These are phyloP conservation scores for Peniophora sp. DNA, from an alignment of 1,284 basidiomycete species.

Conservation along the genomic window DNA sequence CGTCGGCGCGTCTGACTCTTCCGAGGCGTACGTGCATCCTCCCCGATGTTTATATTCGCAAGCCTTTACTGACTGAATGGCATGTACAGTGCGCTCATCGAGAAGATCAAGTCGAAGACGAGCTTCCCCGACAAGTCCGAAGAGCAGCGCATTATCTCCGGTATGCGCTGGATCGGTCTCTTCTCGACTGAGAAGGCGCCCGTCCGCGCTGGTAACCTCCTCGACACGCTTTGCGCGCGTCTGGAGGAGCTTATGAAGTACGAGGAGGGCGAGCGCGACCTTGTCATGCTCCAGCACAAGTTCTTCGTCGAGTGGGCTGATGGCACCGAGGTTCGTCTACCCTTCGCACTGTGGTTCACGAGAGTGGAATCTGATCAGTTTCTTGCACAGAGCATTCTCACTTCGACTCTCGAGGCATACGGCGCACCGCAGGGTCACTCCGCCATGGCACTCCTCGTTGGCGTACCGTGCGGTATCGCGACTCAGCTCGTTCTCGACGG, in stretches of 20 bases:
- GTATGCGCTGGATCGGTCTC: slow-evolving; percentile 90
- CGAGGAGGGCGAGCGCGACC: slow-evolving; percentile 85
- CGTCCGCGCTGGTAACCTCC: slow-evolving; percentile 70
- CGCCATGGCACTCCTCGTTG: slow-evolving; percentile 92
- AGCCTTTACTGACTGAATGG: slow-evolving; percentile 7
- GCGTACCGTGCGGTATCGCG: slow-evolving; percentile 92
- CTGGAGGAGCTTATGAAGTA: slow-evolving; percentile 93
- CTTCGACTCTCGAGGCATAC: slow-evolving; percentile 90
- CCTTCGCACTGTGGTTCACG: slow-evolving; percentile 5
- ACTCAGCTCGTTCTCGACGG: slow-evolving; percentile 79
- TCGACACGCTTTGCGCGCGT: slow-evolving; percentile 91
- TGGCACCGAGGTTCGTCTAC: slow-evolving; percentile 54
- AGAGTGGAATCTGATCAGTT: not conserved
- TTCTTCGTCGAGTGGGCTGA: slow-evolving; percentile 85
- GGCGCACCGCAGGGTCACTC: slow-evolving; percentile 79
- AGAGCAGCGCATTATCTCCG: slow-evolving; percentile 73
- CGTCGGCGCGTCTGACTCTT: slow-evolving; percentile 63
- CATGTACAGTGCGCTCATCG: slow-evolving; percentile 48
- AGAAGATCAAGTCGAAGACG: slow-evolving; percentile 64
- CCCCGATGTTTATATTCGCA: not conserved
- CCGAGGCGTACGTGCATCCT: slow-evolving; percentile 51
- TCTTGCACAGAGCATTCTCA: slow-evolving; percentile 65
- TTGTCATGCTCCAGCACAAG: slow-evolving; percentile 98
- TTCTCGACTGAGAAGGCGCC: slow-evolving; percentile 69
- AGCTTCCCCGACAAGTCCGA: slow-evolving; percentile 69